Conservation (phyloP, 192 early-diverging fungal species). For the Geranomyces variabilis region DNA sequence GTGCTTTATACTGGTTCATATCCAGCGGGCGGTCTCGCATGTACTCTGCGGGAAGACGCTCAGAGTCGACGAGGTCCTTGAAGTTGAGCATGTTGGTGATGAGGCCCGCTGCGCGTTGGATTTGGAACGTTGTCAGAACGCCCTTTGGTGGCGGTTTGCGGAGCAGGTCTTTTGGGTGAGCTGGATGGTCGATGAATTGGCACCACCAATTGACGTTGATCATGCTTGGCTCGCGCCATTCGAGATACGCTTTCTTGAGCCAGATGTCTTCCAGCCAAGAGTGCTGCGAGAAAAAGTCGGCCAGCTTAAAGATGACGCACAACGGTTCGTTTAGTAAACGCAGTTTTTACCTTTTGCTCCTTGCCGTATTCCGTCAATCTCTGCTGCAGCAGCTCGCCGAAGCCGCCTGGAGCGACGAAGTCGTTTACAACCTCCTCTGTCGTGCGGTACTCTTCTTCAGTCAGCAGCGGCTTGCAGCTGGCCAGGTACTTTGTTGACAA, state of each 20-base stretch:
- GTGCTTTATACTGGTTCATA: constrained; percentile 93
- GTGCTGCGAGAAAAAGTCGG: constrained; percentile 38
- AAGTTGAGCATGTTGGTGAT: constrained; percentile 53
- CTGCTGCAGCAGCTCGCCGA: constrained; percentile 76
- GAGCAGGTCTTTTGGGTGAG: constrained; percentile 41
- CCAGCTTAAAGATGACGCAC: background rate
- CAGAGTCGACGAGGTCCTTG: constrained; percentile 49
- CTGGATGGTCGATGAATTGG: constrained; percentile 52
- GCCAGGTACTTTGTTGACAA: constrained; percentile 80
- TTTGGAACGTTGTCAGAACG: constrained; percentile 52
- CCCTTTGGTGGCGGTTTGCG: constrained; percentile 55
- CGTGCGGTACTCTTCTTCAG: constrained; percentile 54
- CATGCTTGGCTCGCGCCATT: constrained; percentile 55
- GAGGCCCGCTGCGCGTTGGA: constrained; percentile 56
- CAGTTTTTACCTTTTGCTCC: constrained; percentile 54
- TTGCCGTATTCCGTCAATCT: constrained; percentile 72
- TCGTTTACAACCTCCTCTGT: constrained; percentile 69
- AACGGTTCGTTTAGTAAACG: background rate
- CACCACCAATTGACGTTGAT: constrained; percentile 67
- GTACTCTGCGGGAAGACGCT: constrained; percentile 51
- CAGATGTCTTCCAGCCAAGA: constrained; percentile 89
- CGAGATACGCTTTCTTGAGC: constrained; percentile 57
- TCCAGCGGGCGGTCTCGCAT: constrained; percentile 70
- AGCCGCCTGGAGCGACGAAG: constrained; percentile 68
- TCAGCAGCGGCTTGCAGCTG: constrained; percentile 73